Base-by-base conservation (phyloP, 2,329 filamentous ascomycete species). In the Pestalotiopsis sp. region DNA sequence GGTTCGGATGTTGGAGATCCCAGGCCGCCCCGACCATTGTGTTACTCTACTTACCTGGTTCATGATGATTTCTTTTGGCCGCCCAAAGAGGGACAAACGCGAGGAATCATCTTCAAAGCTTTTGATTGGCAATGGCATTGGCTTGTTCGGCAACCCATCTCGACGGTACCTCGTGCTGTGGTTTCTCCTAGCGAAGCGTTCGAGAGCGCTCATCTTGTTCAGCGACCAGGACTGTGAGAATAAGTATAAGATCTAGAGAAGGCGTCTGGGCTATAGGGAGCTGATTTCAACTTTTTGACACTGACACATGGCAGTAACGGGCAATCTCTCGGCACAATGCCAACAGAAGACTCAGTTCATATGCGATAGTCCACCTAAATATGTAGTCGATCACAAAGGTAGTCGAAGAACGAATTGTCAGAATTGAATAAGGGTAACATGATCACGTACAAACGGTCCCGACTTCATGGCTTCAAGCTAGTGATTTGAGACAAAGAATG, bases 61-160 rank as follows among this genome's bases (percentile, higher is more conserved):
- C 73, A 77, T 74, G 23, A 77, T 75, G 36, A 70, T 67, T 20
- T 78, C 73, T 60, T 70, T 67, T 62, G 73, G 75, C 13, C 73
- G 72, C 36, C 72, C 75, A 23, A 75, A 74, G 1, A 75, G 14
- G 4, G 31, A 40, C 11, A 73, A 73, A 11, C 70, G 61, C 4
- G 71, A 64, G 25, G 68, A 68, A 13, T 66, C 74, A 72, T 76
- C 74, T n/a, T 77, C 73, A 56, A 68, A 70, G 23, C 68, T 64
- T 7, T 61, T 56, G 3, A 73, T 27, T 9, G 68, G 58, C 14
- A 59, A 66, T 45, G 74, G 70, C 40, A 71, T 73, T 12, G 73
- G 72, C 69, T 76, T 78, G 36, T 72, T 59, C 52, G 68, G 31
- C 4, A 70, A 58, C 31, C 67, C 72, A 14, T 75, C 72, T 9